phyloP scores from a whole-genome alignment of 805 yeast genomes.

The Candida gorgasii region DNA sequence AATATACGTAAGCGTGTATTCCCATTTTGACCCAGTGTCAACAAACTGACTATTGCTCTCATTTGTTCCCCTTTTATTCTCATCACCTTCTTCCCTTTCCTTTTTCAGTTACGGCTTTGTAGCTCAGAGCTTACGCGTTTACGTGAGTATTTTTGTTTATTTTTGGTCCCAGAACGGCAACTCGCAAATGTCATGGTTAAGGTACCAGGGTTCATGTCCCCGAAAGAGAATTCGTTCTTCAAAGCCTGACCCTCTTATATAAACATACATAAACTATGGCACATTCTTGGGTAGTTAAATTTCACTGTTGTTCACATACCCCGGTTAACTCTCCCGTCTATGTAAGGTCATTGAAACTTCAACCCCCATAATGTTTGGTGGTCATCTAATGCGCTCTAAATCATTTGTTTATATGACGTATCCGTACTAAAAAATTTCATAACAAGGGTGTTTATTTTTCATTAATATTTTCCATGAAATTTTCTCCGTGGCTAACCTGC shows the following conservation, averaged over 20 bases:
- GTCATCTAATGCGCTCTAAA: not conserved
- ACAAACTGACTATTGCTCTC: not conserved
- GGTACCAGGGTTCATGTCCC: not conserved
- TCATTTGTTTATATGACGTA: not conserved
- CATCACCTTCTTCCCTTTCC: too few relatives aligned
- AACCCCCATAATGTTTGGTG: too few relatives aligned
- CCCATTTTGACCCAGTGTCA: too few relatives aligned
- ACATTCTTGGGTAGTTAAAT: too few relatives aligned
- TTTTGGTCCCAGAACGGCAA: not conserved
- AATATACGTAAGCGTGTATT: too few relatives aligned
- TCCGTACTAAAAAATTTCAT: not conserved
- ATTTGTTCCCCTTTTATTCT: too few relatives aligned
- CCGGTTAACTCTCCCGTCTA: too few relatives aligned
- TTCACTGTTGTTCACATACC: too few relatives aligned
- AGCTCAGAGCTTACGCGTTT: constrained; percentile 1
- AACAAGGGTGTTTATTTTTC: not conserved
- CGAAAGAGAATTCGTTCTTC: too few relatives aligned
- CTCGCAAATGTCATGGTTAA: not conserved
- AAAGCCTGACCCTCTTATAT: not conserved
- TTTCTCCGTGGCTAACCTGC: not conserved
- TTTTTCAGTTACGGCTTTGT: too few relatives aligned
- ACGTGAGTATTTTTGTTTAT: not conserved
- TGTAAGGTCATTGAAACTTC: too few relatives aligned
- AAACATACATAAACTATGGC: not conserved
- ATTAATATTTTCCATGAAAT: not conserved